These are phyloP conservation scores for Paramecium primaurelia DNA, from an alignment of 73 alveolate genomes.

Conservation along the genomic window DNA sequence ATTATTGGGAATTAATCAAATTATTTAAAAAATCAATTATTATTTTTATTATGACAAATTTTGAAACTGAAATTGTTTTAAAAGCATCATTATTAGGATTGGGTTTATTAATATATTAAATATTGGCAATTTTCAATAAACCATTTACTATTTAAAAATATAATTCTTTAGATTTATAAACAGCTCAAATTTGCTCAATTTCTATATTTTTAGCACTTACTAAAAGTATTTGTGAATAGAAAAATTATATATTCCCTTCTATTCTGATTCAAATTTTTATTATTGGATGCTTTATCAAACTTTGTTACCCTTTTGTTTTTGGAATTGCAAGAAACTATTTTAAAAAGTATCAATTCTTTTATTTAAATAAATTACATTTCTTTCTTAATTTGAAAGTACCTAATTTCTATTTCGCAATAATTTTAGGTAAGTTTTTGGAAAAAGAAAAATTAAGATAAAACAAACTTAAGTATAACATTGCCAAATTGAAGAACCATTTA, in stretches of 20 bases:
- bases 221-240: not conserved
- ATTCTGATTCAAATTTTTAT: not conserved
- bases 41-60: not conserved
- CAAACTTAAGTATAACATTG: not conserved
- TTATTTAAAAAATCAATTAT: not conserved
- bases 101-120: not conserved
- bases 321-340: not conserved
- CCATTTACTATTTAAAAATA: not conserved
- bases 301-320: not conserved
- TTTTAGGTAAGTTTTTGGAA: not conserved
- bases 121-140: not conserved
- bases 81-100: not conserved
- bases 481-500: not conserved
- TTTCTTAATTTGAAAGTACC: not conserved
- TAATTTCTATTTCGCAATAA: not conserved
- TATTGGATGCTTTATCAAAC: not conserved
- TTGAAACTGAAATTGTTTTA: not conserved
- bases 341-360: not conserved
- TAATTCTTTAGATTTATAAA: not conserved
- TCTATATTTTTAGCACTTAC: not conserved
- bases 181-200: not conserved
- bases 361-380: not conserved
- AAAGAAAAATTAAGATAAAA: not conserved
- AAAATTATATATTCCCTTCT: not conserved
- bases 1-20: not conserved